phyloP scores from a whole-genome alignment of 2,329 filamentous ascomycete genomes.

The Ophiobolus disseminans region DNA sequence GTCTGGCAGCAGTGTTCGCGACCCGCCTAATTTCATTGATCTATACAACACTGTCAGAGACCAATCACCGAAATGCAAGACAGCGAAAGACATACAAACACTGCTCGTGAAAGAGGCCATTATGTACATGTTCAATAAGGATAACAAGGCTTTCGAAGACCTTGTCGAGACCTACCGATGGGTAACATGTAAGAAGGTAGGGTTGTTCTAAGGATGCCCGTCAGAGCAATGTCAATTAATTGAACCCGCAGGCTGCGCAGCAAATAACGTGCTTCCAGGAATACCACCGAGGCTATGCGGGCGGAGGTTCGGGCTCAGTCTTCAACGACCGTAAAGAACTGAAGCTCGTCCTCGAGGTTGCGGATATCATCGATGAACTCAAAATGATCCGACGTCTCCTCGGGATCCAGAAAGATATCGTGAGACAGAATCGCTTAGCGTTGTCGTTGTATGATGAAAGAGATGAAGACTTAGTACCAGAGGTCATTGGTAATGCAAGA shows the following conservation, averaged over 20 bases:
- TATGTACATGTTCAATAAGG: background rate
- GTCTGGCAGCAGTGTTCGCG: too few species aligned
- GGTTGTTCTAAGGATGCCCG: background rate
- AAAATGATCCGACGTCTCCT: conserved; percentile 7
- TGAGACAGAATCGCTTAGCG: too few species aligned
- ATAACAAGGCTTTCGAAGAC: background rate
- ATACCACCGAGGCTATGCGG: background rate
- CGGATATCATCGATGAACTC: conserved; percentile 14
- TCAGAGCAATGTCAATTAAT: background rate
- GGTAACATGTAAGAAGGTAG: background rate
- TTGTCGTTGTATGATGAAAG: too few species aligned
- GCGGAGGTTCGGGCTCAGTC: background rate
- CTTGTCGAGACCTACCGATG: background rate
- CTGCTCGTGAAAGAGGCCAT: background rate
- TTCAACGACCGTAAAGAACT: conserved; percentile 4
- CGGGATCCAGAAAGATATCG: background rate
- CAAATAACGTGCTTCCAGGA: background rate
- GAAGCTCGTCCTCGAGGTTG: conserved; percentile 3
- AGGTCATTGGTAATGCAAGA: too few species aligned
- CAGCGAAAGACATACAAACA: too few species aligned
- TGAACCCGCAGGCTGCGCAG: background rate
- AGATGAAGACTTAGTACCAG: too few species aligned
- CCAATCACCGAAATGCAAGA: background rate
- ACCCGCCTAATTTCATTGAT: too few species aligned
- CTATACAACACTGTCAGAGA: background rate